These are phyloP conservation scores for Phytophthora tentaculata DNA, from an alignment of 352 stramenopile genomes.

Conservation along the genomic window DNA sequence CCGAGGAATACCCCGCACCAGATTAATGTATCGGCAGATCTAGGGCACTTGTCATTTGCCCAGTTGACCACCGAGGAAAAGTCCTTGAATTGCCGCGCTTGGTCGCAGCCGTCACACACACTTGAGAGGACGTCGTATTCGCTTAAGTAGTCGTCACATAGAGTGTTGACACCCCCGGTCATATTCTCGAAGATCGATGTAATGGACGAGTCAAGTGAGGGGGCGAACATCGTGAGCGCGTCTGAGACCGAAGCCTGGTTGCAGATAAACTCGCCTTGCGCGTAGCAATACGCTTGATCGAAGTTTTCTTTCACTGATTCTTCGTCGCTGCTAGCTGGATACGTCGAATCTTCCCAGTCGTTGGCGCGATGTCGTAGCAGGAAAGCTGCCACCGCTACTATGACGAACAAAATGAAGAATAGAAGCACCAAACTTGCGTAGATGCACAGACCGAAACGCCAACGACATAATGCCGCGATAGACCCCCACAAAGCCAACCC, in stretches of 20 bases:
- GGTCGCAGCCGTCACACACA: constrained; percentile 60
- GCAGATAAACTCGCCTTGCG: constrained; percentile 76
- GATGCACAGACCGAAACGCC: constrained; percentile 58
- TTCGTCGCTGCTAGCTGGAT: constrained; percentile 59
- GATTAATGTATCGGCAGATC: constrained; percentile 45
- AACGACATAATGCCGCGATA: constrained; percentile 64
- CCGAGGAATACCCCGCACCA: constrained; percentile 74
- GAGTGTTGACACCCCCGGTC: constrained; percentile 63
- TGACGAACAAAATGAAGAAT: constrained; percentile 57
- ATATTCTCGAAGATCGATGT: constrained; percentile 48
- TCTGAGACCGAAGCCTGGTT: constrained; percentile 63
- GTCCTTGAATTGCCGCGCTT: constrained; percentile 63
- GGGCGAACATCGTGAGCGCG: constrained; percentile 58
- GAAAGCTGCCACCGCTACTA: constrained; percentile 56
- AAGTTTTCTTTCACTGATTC: constrained; percentile 62
- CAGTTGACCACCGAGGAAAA: constrained; percentile 79
- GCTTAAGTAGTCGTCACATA: constrained; percentile 59
- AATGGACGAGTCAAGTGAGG: constrained; percentile 43
- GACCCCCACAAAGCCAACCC: constrained; percentile 64
- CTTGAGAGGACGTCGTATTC: constrained; percentile 44
- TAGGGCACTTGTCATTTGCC: constrained; percentile 79
- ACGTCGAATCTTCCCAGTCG: constrained; percentile 56
- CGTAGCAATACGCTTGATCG: constrained; percentile 76
- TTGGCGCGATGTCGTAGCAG: constrained; percentile 42
- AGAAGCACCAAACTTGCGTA: constrained; percentile 64